Evolutionary conservation across 2,329 filamentous ascomycete species (phyloP).

Genomic region (Epichloe sp.): DNA sequence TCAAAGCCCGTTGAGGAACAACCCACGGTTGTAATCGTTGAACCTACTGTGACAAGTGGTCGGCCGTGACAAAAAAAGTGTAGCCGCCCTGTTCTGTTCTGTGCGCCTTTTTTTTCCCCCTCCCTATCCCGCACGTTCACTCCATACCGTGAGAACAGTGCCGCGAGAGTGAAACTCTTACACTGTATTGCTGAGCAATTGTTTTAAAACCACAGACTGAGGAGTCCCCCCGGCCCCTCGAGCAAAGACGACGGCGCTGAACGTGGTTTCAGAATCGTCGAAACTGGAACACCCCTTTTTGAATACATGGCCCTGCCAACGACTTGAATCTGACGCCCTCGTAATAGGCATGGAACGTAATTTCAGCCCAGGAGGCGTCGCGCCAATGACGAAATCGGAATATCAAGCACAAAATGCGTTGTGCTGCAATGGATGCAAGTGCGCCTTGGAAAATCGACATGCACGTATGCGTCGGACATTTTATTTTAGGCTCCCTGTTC

Average conservation of each 20-base stretch:
- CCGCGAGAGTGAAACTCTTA: too few relatives aligned
- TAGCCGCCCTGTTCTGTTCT: too few relatives aligned
- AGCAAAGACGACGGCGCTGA: not conserved
- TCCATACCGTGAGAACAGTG: not conserved
- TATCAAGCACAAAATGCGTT: not conserved
- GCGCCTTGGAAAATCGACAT: not conserved
- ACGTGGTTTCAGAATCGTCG: not conserved
- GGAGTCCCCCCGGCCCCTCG: not conserved
- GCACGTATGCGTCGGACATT: slow-evolving; percentile 2
- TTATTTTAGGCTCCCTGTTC: not conserved
- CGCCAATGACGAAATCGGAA: not conserved
- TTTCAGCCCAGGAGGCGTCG: not conserved
- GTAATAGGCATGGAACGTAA: not conserved
- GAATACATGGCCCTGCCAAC: too few relatives aligned
- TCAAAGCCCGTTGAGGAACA: too few relatives aligned
- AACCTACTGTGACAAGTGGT: too few relatives aligned
- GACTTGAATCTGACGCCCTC: not conserved
- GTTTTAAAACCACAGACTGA: not conserved
- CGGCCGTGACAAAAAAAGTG: too few relatives aligned
- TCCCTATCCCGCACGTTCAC: not conserved
- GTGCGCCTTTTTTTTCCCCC: too few relatives aligned
- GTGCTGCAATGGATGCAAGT: not conserved
- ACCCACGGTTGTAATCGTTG: too few relatives aligned
- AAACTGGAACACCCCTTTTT: not conserved
- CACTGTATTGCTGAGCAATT: not conserved